Evolutionary conservation across 2,329 filamentous ascomycete genomes (phyloP).

Genomic region (Aureobasidium zeae): DNA sequence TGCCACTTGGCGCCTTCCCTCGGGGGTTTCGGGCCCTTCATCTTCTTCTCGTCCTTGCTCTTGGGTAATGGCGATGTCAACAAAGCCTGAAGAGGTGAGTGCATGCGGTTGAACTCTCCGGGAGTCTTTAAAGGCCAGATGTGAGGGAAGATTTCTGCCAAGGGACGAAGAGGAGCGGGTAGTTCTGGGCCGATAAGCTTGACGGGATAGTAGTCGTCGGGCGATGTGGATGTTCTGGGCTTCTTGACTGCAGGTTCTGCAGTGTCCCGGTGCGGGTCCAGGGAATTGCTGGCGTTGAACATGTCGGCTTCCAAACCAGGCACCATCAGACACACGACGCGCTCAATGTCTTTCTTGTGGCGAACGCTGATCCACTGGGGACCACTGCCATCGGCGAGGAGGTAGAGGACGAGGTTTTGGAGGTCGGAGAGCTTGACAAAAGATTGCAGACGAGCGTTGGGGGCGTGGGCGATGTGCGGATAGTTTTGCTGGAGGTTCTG

Average conservation of each 20-base stretch:
- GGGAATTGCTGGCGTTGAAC: slow-evolving; percentile 56
- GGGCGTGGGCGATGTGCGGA: slow-evolving; percentile 44
- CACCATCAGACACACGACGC: slow-evolving; percentile 84
- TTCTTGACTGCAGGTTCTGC: slow-evolving; percentile 15
- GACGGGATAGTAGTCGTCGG: slow-evolving; percentile 43
- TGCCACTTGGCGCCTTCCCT: slow-evolving; percentile 58
- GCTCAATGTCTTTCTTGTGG: slow-evolving; percentile 49
- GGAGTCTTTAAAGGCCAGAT: slow-evolving; percentile 84
- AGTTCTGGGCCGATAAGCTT: slow-evolving; percentile 35
- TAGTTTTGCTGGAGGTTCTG: slow-evolving; percentile 37
- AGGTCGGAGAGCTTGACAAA: slow-evolving; percentile 50
- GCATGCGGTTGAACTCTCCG: slow-evolving; percentile 72
- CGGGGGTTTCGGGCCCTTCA: slow-evolving; percentile 51
- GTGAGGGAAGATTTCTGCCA: slow-evolving; percentile 75
- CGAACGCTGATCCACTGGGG: slow-evolving; percentile 56
- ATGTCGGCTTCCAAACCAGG: slow-evolving; percentile 84
- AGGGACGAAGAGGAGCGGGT: slow-evolving; percentile 43
- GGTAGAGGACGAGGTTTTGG: slow-evolving; percentile 50
- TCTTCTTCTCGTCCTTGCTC: slow-evolving; percentile 55
- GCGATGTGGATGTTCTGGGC: slow-evolving; percentile 27
- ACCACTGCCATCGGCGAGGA: slow-evolving; percentile 51
- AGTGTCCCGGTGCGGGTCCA: slow-evolving; percentile 14
- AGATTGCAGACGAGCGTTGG: slow-evolving; percentile 45
- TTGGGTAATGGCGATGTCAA: slow-evolving; percentile 66
- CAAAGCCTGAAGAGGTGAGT: slow-evolving; percentile 80